These are phyloP conservation scores for Fusarium chaquense DNA, from an alignment of 2,329 filamentous ascomycete genomes.

Conservation along the genomic window DNA sequence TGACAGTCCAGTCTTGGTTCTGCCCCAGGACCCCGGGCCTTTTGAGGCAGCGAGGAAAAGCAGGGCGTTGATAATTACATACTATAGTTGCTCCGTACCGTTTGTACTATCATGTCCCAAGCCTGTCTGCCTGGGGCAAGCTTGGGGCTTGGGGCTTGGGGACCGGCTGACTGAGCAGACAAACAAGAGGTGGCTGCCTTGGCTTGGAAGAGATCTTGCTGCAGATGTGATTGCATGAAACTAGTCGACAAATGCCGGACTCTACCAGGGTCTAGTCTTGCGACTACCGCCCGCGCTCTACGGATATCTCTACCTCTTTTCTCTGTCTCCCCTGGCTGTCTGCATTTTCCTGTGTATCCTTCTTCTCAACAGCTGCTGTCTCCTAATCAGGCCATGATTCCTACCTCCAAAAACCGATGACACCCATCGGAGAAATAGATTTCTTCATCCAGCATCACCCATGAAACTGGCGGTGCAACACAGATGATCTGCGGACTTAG, in stretches of 20 bases:
- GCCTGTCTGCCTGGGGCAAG: background rate
- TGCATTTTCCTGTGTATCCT: background rate
- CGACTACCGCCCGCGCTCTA: constrained; percentile 17
- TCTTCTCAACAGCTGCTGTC: constrained; percentile 3
- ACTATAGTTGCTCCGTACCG: background rate
- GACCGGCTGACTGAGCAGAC: background rate
- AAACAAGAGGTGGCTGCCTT: constrained; percentile 9
- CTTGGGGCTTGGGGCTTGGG: background rate
- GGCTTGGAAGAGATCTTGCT: constrained; percentile 32
- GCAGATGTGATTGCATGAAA: constrained; percentile 19
- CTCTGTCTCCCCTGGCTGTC: background rate
- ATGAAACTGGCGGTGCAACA: constrained; percentile 20
- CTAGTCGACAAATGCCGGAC: constrained; percentile 35
- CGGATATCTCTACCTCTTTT: background rate
- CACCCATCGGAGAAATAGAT: background rate
- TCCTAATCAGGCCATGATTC: background rate
- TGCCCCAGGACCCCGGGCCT: constrained; percentile 4
- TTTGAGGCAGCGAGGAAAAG: constrained; percentile 15
- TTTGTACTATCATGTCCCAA: background rate
- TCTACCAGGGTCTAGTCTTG: constrained; percentile 24
- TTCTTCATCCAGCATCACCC: constrained; percentile 8
- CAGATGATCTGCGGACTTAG: constrained; percentile 41
- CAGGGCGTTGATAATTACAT: constrained; percentile 7
- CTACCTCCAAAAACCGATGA: background rate
- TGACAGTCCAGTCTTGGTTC: constrained; percentile 4